phyloP scores from a whole-genome alignment of 768 basidiomycete genomes.

The Lyophyllum semitale region DNA sequence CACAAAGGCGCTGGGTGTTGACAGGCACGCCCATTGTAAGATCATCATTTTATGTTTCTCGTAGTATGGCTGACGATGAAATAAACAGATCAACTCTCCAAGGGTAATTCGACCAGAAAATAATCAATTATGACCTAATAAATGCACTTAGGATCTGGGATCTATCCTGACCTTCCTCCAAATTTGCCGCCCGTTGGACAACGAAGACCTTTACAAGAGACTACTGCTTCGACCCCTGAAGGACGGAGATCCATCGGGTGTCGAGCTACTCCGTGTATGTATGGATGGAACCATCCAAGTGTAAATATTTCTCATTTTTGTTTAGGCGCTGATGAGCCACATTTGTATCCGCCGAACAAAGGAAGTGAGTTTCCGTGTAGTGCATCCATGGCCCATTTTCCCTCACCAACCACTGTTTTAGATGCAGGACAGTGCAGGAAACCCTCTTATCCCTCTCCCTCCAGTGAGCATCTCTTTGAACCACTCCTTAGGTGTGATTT shows the following conservation, averaged over 20 bases:
- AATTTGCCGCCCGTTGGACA: conserved; percentile 85
- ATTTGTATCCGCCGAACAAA: conserved; percentile 83
- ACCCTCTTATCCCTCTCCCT: conserved; percentile 73
- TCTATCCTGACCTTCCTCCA: conserved; percentile 82
- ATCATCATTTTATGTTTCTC: conserved; percentile 3
- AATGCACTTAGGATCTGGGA: conserved; percentile 71
- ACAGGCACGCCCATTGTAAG: conserved; percentile 90
- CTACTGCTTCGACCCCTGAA: conserved; percentile 79
- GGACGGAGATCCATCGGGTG: conserved; percentile 65
- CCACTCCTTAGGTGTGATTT: neutral
- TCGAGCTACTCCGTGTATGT: conserved; percentile 67
- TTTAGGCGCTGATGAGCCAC: conserved; percentile 74
- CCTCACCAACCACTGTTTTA: conserved; percentile 26
- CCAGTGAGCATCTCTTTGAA: conserved; percentile 39
- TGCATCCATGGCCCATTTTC: neutral
- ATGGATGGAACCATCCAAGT: conserved; percentile 4
- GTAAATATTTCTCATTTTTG: conserved; percentile 5
- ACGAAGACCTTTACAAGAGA: conserved; percentile 80
- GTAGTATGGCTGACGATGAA: neutral
- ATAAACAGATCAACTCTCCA: conserved; percentile 73
- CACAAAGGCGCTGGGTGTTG: conserved; percentile 78
- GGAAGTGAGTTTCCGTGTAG: conserved; percentile 54
- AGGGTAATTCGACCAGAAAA: conserved; percentile 39
- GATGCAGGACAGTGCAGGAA: conserved; percentile 85
- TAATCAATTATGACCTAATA: neutral